Evolutionary conservation across 352 stramenopile genomes (phyloP), one percentile per base, ranked within the genome.

Genomic region (Lagenidium sp.): DNA sequence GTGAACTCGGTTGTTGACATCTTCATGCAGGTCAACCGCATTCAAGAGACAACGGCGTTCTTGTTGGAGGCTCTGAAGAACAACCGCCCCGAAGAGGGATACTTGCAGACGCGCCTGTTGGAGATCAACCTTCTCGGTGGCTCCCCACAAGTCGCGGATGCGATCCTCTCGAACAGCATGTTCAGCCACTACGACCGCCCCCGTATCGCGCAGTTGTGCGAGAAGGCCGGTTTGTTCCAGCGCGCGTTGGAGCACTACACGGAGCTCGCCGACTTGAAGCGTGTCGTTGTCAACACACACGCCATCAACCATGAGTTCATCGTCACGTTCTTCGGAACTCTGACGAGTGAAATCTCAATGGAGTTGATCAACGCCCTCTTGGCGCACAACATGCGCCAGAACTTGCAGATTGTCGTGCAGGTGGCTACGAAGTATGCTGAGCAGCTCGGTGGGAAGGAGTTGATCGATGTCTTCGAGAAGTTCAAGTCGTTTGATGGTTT

Each of bases 121-220:
- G 97, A 99, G 63, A 99, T 99, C 75, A 99, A 99, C 77, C 76
- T 99, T 26, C 82, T 98, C n/a, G 96, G 96, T 39, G 97, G 97
- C 25, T 98, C 95, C 23, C 96, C 97, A 20, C 96, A 99, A 66
- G 96, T 99, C 25, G 97, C 96, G 10, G 97, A 99, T 68, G 96
- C 97, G 16, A 99, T 99, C 62, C 78, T 99, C 57, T 98, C 98
- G 57, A 94, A 86, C 73, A 97, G 98, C 64, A 99, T 99, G 76
- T 97, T 99, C 57, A 95, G 89, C 12, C 95, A 99, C 73, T 99
- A 99, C 63, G 97, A 99, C 68, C 80, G 92, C 40, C 68, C 89
- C 30, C 94, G 98, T 57, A 96, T 99, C 44, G 97, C 94, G 51
- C 95, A 97, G 53, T 73, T 99, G 22, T 99, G 95, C 46, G 97